Percentiles rank a stretch among this genome's conserved stretches.
Evolutionary conservation across 2,329 filamentous ascomycete genomes (phyloP).

Genomic region (Xylariaceae sp.): DNA sequence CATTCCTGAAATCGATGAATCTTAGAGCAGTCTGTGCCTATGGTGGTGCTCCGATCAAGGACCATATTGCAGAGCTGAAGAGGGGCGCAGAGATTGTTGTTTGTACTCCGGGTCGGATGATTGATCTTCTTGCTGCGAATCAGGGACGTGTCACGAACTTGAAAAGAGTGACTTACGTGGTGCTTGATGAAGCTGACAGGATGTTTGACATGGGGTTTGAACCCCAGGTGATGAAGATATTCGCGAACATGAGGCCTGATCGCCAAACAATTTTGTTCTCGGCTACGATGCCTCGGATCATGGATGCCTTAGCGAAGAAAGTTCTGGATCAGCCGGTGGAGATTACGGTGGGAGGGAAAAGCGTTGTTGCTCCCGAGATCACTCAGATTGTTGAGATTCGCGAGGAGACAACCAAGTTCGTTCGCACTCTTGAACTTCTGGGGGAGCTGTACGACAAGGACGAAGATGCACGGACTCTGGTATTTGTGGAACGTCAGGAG

Average conservation of each 20-base stretch:
- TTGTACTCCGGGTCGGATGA: slow-evolving; percentile 91
- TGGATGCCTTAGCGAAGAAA: slow-evolving; percentile 87
- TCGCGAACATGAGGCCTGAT: slow-evolving; percentile 86
- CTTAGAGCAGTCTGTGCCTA: slow-evolving; percentile 89
- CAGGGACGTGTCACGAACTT: slow-evolving; percentile 92
- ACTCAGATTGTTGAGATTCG: slow-evolving; percentile 89
- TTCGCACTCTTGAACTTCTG: slow-evolving; percentile 77
- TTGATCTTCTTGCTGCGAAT: slow-evolving; percentile 90
- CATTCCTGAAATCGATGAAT: slow-evolving; percentile 82
- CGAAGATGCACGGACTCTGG: slow-evolving; percentile 82
- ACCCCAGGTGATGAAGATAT: slow-evolving; percentile 95
- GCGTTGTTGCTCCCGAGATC: slow-evolving; percentile 84
- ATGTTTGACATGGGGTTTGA: slow-evolving; percentile 99
- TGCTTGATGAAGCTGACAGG: slow-evolving; percentile 93
- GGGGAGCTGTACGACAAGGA: slow-evolving; percentile 83
- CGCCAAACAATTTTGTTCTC: slow-evolving; percentile 94
- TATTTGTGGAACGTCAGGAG: slow-evolving; percentile 91
- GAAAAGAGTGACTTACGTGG: slow-evolving; percentile 83
- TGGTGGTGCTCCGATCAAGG: slow-evolving; percentile 91
- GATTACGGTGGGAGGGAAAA: slow-evolving; percentile 86
- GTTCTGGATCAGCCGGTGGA: slow-evolving; percentile 81
- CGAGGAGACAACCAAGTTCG: slow-evolving; percentile 77
- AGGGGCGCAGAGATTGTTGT: slow-evolving; percentile 93
- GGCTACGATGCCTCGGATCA: slow-evolving; percentile 90
- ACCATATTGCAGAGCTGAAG: slow-evolving; percentile 95